These are phyloP conservation scores for Anthracocystis setariae DNA, from an alignment of 1,284 basidiomycete species.

Conservation along the genomic window DNA sequence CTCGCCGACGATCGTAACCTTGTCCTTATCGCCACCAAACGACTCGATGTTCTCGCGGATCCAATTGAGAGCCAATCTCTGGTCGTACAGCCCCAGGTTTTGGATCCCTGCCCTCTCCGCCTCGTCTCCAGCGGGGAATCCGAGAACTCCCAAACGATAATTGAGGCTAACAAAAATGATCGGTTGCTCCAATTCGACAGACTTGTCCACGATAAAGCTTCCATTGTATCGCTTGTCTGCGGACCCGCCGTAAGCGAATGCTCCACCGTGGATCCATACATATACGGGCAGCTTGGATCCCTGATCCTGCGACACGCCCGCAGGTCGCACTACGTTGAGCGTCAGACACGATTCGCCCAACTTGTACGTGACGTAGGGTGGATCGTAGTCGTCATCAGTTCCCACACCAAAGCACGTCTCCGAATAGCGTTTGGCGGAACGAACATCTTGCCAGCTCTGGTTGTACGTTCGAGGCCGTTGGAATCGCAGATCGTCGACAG, in stretches of 20 bases:
- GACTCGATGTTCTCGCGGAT: constrained; percentile 40
- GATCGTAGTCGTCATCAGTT: constrained; percentile 22
- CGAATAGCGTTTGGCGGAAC: constrained; percentile 34
- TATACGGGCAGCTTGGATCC: constrained; percentile 30
- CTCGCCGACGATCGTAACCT: constrained; percentile 47
- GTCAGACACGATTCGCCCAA: constrained; percentile 44
- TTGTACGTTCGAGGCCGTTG: constrained; percentile 9
- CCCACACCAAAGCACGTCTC: constrained; percentile 29
- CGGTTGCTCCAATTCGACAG: constrained; percentile 30
- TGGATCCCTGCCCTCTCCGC: constrained; percentile 8
- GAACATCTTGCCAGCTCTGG: constrained; percentile 12
- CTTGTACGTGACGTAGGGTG: constrained; percentile 41
- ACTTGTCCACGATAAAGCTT: constrained; percentile 33
- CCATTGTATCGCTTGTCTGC: constrained; percentile 32
- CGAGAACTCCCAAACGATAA: constrained; percentile 24
- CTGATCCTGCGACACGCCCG: background rate
- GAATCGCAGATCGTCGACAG: constrained; percentile 20
- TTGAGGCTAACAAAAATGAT: constrained; percentile 33
- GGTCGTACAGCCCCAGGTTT: constrained; percentile 46
- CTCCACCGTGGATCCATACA: constrained; percentile 42
- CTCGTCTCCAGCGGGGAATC: constrained; percentile 16
- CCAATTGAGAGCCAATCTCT: constrained; percentile 50
- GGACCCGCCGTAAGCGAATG: constrained; percentile 28
- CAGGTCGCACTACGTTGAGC: constrained; percentile 38
- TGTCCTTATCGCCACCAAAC: constrained; percentile 47